Conservation (phyloP, 2,329 filamentous ascomycete species). For the Claviceps fusiformis region DNA sequence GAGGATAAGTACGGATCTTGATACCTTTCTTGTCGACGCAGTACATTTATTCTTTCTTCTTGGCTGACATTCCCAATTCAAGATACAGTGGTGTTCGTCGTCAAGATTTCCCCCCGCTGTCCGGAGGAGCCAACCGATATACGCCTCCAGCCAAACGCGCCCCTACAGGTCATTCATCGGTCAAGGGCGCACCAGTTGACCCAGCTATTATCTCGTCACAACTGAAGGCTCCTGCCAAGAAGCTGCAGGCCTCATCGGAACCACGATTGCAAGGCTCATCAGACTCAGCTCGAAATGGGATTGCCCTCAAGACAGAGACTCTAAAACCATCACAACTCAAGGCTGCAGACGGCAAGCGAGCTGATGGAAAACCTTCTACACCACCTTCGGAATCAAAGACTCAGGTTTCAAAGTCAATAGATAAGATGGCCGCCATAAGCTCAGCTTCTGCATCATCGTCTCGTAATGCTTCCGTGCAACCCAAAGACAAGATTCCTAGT, state of each 20-base stretch:
- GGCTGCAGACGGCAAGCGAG: slow-evolving; percentile 17
- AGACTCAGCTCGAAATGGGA: slow-evolving; percentile 18
- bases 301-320: slow-evolving; percentile 14
- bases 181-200: slow-evolving; percentile 66
- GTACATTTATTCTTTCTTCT: background rate
- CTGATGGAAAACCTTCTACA: slow-evolving; percentile 15
- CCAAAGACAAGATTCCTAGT: slow-evolving; percentile 19
- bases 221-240: slow-evolving; percentile 37
- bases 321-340: slow-evolving; percentile 18
- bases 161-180: slow-evolving; percentile 58
- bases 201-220: slow-evolving; percentile 87
- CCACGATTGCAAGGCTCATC: slow-evolving; percentile 12
- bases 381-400: slow-evolving; percentile 17
- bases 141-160: slow-evolving; percentile 80
- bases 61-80: slow-evolving; percentile 10
- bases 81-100: slow-evolving; percentile 88
- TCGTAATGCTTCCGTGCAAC: slow-evolving; percentile 27
- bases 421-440: slow-evolving; percentile 13
- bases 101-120: slow-evolving; percentile 56
- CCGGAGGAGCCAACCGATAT: slow-evolving; percentile 53
- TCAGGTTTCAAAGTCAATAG: slow-evolving; percentile 13
- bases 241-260: slow-evolving; percentile 15
- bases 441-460: slow-evolving; percentile 23
- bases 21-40: background rate
- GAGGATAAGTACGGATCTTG: slow-evolving; percentile 61